Base-by-base conservation (phyloP, 2,329 filamentous ascomycete species). In the Botryotinia calthae region DNA sequence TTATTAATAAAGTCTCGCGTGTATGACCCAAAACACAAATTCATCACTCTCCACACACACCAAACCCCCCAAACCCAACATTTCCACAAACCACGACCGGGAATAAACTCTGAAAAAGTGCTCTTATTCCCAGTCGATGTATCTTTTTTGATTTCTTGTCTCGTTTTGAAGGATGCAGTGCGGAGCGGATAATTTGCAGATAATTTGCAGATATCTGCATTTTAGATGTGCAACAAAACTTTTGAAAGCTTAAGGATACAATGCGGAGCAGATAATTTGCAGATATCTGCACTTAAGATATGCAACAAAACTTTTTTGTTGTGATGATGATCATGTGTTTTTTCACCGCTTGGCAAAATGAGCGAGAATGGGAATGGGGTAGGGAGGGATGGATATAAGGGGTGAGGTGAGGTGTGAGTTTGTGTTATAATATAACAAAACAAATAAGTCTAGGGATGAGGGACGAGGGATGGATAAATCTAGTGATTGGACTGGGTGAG, bases 311-410 rank as follows among this genome's bases (percentile, higher is more conserved):
- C 12, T 18, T 28, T 51, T 28, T 54, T 1, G 25, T 54, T 8
- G 12, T 7, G 6, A 18, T 28, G 1, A 0, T 1, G n/a, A 2
- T 54, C 51, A 54, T n/a, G 51, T 54, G 51, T 0, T 1, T 16
- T 16, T 28, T 54, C 2, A 54, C 51, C 51, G 51, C 51, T 54
- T 54, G 51, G 51, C 51, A 54, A n/a, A 54, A 54, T 54, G 48
- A n/a, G n/a, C n/a, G n/a, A n/a, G n/a, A n/a, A n/a, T n/a, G n/a
- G n/a, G n/a, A n/a, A 54, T 54, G 51, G 14, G 22, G 34, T 37
- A 37, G 7, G 34, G 34, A 34, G 5, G 34, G 34, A n/a, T n/a
- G n/a, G n/a, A n/a, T n/a, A n/a, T n/a, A n/a, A n/a, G n/a, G n/a
- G n/a, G n/a, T n/a, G 31, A 34, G 5, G 31, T 37, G 42, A 44